Conservation (phyloP, 148 eudicot genomes). For the Suaeda aralocaspica region DNA sequence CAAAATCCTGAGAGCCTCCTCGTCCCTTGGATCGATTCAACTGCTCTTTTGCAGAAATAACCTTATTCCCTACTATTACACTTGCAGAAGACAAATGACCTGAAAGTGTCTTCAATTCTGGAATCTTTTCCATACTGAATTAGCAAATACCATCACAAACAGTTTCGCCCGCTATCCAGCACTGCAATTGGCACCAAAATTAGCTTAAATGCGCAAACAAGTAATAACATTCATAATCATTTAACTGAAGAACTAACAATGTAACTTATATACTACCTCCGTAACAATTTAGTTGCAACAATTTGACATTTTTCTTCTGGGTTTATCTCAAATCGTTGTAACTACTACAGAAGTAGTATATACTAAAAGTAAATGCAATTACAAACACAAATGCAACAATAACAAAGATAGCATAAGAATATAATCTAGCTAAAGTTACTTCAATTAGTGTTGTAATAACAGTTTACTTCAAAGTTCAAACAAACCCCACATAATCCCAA, state of each 20-base stretch:
- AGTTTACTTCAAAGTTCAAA: slow-evolving; percentile 1
- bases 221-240: neutral
- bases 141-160: slow-evolving; percentile 33
- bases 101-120: slow-evolving; percentile 39
- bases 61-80: slow-evolving; percentile 33
- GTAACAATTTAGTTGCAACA: too few relatives aligned
- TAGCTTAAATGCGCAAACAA: neutral
- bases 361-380: neutral
- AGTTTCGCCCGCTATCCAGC: slow-evolving; percentile 14
- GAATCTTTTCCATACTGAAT: slow-evolving; percentile 55
- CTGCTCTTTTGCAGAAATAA: slow-evolving; percentile 36
- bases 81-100: slow-evolving; percentile 32
- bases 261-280: too few relatives aligned
- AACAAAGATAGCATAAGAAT: neutral
- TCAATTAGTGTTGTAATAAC: neutral
- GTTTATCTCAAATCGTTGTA: too few relatives aligned
- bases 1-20: slow-evolving; percentile 30
- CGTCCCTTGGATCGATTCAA: slow-evolving; percentile 29
- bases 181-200: slow-evolving; percentile 23
- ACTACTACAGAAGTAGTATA: too few relatives aligned
- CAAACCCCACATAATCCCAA: slow-evolving; percentile 5
- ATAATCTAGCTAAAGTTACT: neutral
- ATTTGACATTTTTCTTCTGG: too few relatives aligned
- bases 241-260: neutral
- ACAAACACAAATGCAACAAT: neutral